phyloP scores from a whole-genome alignment of 768 basidiomycete species.

The Pleurotus salmoneostramineus region DNA sequence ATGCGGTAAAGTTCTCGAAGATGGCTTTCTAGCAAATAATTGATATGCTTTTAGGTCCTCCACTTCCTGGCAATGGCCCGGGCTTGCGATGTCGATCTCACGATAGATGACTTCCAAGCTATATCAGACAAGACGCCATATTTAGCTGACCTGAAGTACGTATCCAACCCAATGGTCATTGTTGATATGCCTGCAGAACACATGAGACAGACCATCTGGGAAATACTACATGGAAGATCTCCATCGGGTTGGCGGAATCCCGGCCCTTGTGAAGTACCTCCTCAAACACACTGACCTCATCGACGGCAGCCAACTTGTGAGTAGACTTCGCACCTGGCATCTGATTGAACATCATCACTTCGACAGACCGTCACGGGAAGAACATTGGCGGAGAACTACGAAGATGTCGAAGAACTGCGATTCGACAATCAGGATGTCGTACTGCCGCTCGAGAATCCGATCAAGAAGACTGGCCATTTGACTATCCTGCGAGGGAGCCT shows the following conservation, averaged over 20 bases:
- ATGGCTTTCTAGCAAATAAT: not conserved
- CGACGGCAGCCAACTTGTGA: conserved; percentile 64
- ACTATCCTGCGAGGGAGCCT: conserved; percentile 88
- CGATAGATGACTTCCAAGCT: conserved; percentile 83
- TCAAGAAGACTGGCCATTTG: conserved; percentile 85
- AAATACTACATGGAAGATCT: conserved; percentile 90
- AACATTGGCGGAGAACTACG: conserved; percentile 84
- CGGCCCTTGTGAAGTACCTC: conserved; percentile 81
- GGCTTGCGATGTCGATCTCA: conserved; percentile 66
- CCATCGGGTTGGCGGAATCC: conserved; percentile 81
- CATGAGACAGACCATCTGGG: conserved; percentile 61
- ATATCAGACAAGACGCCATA: conserved; percentile 79
- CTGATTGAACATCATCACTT: too few species aligned
- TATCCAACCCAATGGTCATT: conserved; percentile 11
- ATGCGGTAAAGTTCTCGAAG: conserved; percentile 51
- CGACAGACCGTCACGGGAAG: conserved; percentile 78
- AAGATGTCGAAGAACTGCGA: conserved; percentile 66
- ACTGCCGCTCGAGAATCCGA: conserved; percentile 65
- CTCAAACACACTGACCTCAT: conserved; percentile 75
- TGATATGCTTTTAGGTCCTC: conserved; percentile 50
- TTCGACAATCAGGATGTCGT: conserved; percentile 79
- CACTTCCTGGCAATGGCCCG: conserved; percentile 85
- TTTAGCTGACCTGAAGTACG: conserved; percentile 76
- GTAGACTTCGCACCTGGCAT: not conserved
- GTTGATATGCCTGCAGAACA: not conserved